These are phyloP conservation scores for Lecanosticta acicola DNA, from an alignment of 2,329 filamentous ascomycete genomes.

Conservation along the genomic window DNA sequence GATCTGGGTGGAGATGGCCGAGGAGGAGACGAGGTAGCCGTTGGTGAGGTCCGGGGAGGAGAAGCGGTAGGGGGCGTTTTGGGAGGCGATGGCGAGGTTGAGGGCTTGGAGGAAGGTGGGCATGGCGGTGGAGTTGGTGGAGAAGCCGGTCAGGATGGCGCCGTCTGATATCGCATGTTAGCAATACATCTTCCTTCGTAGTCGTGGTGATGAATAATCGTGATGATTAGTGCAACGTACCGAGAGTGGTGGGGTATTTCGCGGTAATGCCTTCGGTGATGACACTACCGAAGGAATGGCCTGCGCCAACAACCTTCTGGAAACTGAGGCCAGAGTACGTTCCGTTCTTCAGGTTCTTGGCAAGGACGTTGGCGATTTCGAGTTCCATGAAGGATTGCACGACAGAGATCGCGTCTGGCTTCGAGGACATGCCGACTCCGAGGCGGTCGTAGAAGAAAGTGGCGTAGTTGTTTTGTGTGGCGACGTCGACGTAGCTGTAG, in stretches of 20 bases:
- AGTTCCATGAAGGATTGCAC: slow-evolving; percentile 37
- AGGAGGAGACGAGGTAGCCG: slow-evolving; percentile 27
- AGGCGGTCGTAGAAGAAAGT: slow-evolving; percentile 42
- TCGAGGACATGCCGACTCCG: slow-evolving; percentile 35
- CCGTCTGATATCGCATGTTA: slow-evolving; percentile 23
- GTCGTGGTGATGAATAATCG: no score
- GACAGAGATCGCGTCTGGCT: slow-evolving; percentile 35
- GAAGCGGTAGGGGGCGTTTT: slow-evolving; percentile 29
- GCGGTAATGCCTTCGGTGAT: slow-evolving; percentile 32
- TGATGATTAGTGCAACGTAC: not conserved
- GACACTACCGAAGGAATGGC: slow-evolving; percentile 37
- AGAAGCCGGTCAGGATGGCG: slow-evolving; percentile 37
- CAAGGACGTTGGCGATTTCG: slow-evolving; percentile 34
- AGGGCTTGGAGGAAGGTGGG: slow-evolving; percentile 22
- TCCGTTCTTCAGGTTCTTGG: slow-evolving; percentile 28
- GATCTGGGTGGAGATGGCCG: slow-evolving; percentile 26
- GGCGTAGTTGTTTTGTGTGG: slow-evolving; percentile 35
- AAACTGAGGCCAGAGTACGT: slow-evolving; percentile 28
- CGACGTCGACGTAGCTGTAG: slow-evolving; percentile 40
- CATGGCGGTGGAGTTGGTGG: slow-evolving; percentile 22
- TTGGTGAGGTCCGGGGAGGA: slow-evolving; percentile 20
- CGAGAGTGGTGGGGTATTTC: slow-evolving; percentile 30
- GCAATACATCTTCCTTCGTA: not conserved
- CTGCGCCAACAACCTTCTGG: slow-evolving; percentile 36
- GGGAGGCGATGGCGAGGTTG: slow-evolving; percentile 29